Evolutionary conservation across 1,284 basidiomycete genomes (phyloP).

Genomic region (Ustilago crameri): DNA sequence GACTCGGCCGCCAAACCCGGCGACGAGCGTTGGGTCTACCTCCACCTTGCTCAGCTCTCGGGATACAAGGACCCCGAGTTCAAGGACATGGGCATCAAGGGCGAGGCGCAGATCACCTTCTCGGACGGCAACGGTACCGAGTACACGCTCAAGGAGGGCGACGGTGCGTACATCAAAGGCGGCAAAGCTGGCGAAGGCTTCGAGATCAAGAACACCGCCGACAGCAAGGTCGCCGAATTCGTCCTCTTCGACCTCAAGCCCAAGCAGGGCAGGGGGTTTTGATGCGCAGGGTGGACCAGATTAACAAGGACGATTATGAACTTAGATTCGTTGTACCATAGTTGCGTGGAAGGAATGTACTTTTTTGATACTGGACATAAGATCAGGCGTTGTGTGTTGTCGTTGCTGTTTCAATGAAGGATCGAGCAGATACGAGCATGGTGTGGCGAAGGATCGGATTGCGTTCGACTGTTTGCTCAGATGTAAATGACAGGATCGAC

Average conservation of each 20-base stretch:
- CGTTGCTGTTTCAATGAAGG: too few relatives aligned
- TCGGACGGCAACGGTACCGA: constrained; percentile 70
- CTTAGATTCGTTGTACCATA: constrained; percentile 1
- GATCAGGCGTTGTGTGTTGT: too few relatives aligned
- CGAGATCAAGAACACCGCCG: constrained; percentile 21
- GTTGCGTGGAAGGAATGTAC: not conserved
- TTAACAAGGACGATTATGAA: not conserved
- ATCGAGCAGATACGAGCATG: too few relatives aligned
- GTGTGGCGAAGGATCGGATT: too few relatives aligned
- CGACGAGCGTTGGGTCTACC: constrained; percentile 50
- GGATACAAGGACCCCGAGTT: constrained; percentile 65
- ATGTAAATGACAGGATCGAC: constrained; percentile 47
- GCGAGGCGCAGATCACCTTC: constrained; percentile 71
- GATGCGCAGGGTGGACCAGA: not conserved
- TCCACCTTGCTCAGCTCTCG: constrained; percentile 52
- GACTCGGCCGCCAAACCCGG: constrained; percentile 34
- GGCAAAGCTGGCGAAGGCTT: constrained; percentile 30
- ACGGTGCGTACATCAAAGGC: constrained; percentile 50
- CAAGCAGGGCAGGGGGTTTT: not conserved
- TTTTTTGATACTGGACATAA: too few relatives aligned
- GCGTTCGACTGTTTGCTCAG: constrained; percentile 1
- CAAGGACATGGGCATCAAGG: constrained; percentile 61
- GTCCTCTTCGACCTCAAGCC: constrained; percentile 40
- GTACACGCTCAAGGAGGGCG: constrained; percentile 66
- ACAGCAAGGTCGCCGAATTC: constrained; percentile 39